Base-by-base conservation (phyloP, 805 yeast genomes). In the Metschnikowia lochheadii region DNA sequence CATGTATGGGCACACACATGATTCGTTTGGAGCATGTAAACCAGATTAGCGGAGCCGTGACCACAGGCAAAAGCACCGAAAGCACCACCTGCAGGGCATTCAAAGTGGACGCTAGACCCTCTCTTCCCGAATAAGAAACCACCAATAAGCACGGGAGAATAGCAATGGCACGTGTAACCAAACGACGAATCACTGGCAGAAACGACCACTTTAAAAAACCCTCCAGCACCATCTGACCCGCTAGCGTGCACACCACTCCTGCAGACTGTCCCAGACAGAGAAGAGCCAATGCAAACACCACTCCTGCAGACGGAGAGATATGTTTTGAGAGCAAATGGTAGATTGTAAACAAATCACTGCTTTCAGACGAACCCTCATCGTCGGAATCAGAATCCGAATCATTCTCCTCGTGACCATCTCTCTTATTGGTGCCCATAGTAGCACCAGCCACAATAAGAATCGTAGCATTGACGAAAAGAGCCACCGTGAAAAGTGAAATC, bases 261-360 rank as follows among this genome's bases (percentile, higher is more conserved):
- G 97, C 97, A 60, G 94, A 85, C 63, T 90, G 92, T n/a, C 97
- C 97, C 13, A 92, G 84, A 63, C 87, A 90, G 42, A 90, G 72
- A 68, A 90, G 79, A 1, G 97, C 97, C 45, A 89, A 68, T 0
- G 96, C 97, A 73, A 91, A 90, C 0, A 90, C 84, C 8, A 87
- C 72, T 5, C 96, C 97, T 0, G 97, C 97, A 5, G 90, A 82
- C 14, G 87, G 85, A 1, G 96, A 87, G 37, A 90, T 75, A 60
- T 87, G 87, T 31, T 75, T 71, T 5, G 82, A 75, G 26, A 90
- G 76, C 66, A 90, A 72, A 50, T 84, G 78, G 63, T 90, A 88
- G 53, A 90, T 86, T 14, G 95, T 84, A 65, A 85, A 81, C 53
- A 90, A 73, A 64, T 90, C 97, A 0, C 96, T 96, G 49, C 64